phyloP scores from a whole-genome alignment of 2,329 filamentous ascomycete species.

The Fusarium circinatum region DNA sequence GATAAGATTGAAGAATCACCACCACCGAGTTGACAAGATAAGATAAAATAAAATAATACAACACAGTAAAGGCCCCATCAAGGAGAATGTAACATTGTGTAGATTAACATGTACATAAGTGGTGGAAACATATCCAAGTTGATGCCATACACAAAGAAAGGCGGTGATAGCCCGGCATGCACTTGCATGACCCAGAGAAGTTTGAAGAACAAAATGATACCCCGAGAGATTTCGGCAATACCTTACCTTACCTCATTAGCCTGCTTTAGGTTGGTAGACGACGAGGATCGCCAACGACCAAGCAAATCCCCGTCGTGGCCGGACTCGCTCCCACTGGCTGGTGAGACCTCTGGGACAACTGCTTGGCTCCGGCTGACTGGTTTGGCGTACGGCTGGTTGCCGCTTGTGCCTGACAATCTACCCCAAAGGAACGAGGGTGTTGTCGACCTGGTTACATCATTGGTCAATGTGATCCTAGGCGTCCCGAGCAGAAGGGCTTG shows the following conservation, averaged over 20 bases:
- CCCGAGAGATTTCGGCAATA: slow-evolving; percentile 2
- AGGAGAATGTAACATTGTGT: not conserved
- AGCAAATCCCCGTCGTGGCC: slow-evolving; percentile 6
- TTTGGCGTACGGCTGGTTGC: slow-evolving; percentile 30
- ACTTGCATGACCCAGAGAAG: slow-evolving; percentile 18
- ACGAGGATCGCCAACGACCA: slow-evolving; percentile 11
- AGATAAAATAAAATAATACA: not conserved
- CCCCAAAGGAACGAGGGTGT: slow-evolving; percentile 16
- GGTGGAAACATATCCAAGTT: slow-evolving; percentile 1
- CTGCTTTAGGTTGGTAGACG: not conserved
- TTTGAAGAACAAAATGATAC: slow-evolving; percentile 14
- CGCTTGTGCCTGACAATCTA: slow-evolving; percentile 37
- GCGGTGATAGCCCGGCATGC: slow-evolving; percentile 16
- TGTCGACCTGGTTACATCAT: not conserved
- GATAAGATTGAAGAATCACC: not conserved
- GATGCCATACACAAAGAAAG: not conserved
- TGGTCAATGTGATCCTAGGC: not conserved
- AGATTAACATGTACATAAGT: not conserved
- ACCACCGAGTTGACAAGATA: not conserved
- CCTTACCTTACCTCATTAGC: not conserved
- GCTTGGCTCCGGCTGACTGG: slow-evolving; percentile 30
- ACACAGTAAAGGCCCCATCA: not conserved
- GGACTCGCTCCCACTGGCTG: slow-evolving; percentile 25
- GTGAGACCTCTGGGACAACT: not conserved
- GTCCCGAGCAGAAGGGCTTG: slow-evolving; percentile 6